Conservation (phyloP, 169 alveolate species). For the Cryptosporidium ryanae region DNA sequence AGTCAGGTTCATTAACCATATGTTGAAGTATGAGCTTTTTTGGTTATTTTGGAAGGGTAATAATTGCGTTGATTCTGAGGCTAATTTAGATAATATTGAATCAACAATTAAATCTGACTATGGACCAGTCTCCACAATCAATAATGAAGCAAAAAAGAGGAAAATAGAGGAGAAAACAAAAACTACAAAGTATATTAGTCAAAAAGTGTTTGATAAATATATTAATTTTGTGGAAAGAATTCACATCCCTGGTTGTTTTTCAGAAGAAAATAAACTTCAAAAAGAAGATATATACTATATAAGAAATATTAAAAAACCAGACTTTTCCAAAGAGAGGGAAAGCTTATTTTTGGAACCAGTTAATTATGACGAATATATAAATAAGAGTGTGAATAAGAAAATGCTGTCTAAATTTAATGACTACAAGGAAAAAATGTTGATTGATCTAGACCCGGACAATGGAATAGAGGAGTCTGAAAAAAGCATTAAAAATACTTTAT, state of each 20-base stretch:
- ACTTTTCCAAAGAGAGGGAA: slow-evolving; percentile 57
- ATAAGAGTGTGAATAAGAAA: slow-evolving; percentile 16
- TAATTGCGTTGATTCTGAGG: slow-evolving; percentile 32
- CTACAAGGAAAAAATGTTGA: slow-evolving; percentile 33
- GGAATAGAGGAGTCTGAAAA: slow-evolving; percentile 69
- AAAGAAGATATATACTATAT: not conserved
- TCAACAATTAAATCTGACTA: not conserved
- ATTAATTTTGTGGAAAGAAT: slow-evolving; percentile 18
- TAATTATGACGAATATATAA: not conserved
- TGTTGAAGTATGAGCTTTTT: slow-evolving; percentile 50
- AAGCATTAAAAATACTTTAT: slow-evolving; percentile 35
- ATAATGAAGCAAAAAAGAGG: slow-evolving; percentile 23
- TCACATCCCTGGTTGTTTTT: not conserved
- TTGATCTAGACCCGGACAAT: slow-evolving; percentile 52
- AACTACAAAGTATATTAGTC: slow-evolving; percentile 28
- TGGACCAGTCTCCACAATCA: too few relatives aligned
- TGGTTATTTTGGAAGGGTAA: slow-evolving; percentile 53
- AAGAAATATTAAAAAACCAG: slow-evolving; percentile 22
- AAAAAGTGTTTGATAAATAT: slow-evolving; percentile 38
- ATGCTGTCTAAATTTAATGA: slow-evolving; percentile 24
- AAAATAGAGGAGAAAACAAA: slow-evolving; percentile 17
- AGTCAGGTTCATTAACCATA: slow-evolving; percentile 4
- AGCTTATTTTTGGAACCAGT: slow-evolving; percentile 20
- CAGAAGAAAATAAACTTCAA: not conserved
- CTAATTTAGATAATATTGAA: not conserved